Conservation (phyloP, 768 basidiomycete genomes). For the Leucocoprinus sp. region DNA sequence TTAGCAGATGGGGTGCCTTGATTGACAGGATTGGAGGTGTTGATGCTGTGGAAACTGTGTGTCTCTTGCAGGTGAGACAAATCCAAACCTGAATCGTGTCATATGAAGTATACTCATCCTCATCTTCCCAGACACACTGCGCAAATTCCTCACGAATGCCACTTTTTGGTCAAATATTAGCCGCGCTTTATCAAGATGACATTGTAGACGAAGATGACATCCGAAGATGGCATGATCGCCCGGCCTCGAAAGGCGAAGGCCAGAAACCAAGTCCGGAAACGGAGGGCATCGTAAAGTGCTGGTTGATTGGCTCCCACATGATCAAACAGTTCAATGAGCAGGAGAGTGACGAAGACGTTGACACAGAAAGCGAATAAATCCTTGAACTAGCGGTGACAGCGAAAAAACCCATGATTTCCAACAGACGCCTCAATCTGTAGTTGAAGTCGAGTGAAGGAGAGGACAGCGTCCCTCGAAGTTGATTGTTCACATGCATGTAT, state of each 20-base stretch:
- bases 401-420: no score
- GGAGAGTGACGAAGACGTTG: slow-evolving; percentile 39
- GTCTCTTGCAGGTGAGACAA: slow-evolving; percentile 61
- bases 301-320: slow-evolving; percentile 65
- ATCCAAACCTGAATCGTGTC: not conserved
- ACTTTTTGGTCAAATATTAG: slow-evolving; percentile 80
- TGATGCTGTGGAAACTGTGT: slow-evolving; percentile 74
- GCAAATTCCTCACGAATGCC: slow-evolving; percentile 52
- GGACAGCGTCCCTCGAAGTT: no score
- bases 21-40: slow-evolving; percentile 77
- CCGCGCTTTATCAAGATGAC: slow-evolving; percentile 85
- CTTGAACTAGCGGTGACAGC: no score
- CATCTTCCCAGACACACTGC: slow-evolving; percentile 47
- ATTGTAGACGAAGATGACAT: slow-evolving; percentile 87
- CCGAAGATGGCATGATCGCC: slow-evolving; percentile 70
- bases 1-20: slow-evolving; percentile 76
- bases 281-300: slow-evolving; percentile 59
- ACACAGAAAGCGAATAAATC: slow-evolving; percentile 2
- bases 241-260: slow-evolving; percentile 45
- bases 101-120: not conserved
- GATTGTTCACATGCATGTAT: no score
- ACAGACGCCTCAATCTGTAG: no score
- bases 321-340: slow-evolving; percentile 79
- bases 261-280: slow-evolving; percentile 28
- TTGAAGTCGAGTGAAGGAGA: slow-evolving; percentile 9